Evolutionary conservation across 345 rosid species (phyloP), one percentile per base, ranked within the genome.

Genomic region (Pugionium dolabratum): DNA sequence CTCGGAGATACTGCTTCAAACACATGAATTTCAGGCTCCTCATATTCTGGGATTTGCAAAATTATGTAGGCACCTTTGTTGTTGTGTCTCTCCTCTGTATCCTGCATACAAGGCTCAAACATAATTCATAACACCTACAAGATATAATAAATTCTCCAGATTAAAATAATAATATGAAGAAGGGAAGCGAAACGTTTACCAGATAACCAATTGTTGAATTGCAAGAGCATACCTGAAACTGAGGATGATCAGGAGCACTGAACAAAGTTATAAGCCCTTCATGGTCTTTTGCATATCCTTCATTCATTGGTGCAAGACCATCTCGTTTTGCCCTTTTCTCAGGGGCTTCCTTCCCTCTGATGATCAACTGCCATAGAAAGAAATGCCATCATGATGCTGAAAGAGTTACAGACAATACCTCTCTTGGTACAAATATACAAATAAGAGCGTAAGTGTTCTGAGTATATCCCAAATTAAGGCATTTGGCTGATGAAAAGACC

Each of bases 231-330:
- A 75, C 78, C 78, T 75, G 78, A 63, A 69, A 75, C 69, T 75
- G 78, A 50, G 70, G 78, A 64, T 75, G 54, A 55, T 75, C 78
- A 68, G 78, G 74, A 56, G 78, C 75, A 63, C 78, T 75, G 66
- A 69, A 69, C 75, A 75, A 69, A 9, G 78, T 75, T 49, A 75
- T 50, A 35, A 75, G 74, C n/a, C 78, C 78, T 69, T 63, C 71
- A 58, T 75, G 78, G 69, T 75, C 78, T 63, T 69, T 57, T 56
- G 71, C 70, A 63, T 62, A 62, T 7, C 78, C 78, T 42, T 58
- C 78, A 50, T 31, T 25, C 74, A 75, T 50, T 34, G 74, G 36
- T 75, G 70, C 62, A 69, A 75, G 66, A 37, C 59, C 75, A 49
- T 56, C 66, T 56, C 71, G 69, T 42, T 69, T 51, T 51, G 37